Conservation (phyloP, 352 stramenopile genomes). For the Phytophthora tentaculata region DNA sequence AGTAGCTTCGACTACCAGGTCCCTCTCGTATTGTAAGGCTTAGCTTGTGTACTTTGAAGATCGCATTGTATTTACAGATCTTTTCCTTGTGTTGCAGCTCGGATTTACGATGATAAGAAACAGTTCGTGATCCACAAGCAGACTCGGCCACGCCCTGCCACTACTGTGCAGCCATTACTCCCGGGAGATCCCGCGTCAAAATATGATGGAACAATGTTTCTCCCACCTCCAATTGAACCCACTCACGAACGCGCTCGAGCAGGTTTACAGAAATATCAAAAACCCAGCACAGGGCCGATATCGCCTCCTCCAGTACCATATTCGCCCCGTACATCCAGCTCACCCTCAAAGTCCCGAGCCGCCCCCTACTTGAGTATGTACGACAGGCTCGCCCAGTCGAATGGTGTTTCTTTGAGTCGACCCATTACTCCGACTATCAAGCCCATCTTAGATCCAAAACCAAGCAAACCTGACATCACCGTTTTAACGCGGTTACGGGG, state of each 20-base stretch:
- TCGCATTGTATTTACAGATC: neutral
- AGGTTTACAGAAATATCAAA: conserved; percentile 25
- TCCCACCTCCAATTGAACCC: conserved; percentile 48
- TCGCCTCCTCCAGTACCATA: conserved; percentile 17
- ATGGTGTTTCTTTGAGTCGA: conserved; percentile 40
- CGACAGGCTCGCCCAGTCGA: conserved; percentile 63
- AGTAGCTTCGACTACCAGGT: conserved; percentile 49
- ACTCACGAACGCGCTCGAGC: conserved; percentile 42
- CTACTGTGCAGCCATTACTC: conserved; percentile 42
- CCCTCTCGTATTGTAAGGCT: conserved; percentile 80
- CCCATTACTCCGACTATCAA: conserved; percentile 44
- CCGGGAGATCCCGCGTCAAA: conserved; percentile 46
- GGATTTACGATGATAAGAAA: conserved; percentile 85
- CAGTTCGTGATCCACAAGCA: conserved; percentile 73
- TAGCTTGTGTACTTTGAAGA: neutral
- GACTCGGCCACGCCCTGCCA: conserved; percentile 45
- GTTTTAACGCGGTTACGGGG: conserved; percentile 1
- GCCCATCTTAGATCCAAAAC: conserved; percentile 35
- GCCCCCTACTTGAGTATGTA: conserved; percentile 72
- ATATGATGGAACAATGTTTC: conserved; percentile 66
- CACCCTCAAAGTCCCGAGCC: conserved; percentile 18
- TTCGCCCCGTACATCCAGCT: conserved; percentile 17
- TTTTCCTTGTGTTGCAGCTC: conserved; percentile 36
- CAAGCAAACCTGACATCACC: conserved; percentile 11
- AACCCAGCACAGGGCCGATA: conserved; percentile 3